A percentile compares a stretch with the other conserved stretches of the same genome.
These are phyloP conservation scores for Wickerhamiella azymoides DNA, from an alignment of 805 yeast species.

Conservation along the genomic window DNA sequence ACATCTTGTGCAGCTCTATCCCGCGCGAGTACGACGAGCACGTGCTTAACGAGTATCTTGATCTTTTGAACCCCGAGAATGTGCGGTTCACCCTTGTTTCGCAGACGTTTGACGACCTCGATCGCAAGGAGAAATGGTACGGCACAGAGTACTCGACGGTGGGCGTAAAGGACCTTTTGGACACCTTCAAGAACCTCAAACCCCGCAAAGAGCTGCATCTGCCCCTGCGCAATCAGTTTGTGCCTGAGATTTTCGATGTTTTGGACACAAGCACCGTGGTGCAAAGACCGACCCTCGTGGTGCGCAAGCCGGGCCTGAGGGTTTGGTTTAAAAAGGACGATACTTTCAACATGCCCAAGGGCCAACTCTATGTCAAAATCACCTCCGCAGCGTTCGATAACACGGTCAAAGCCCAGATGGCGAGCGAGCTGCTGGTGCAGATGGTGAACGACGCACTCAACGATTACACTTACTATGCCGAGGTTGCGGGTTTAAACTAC, in stretches of 20 bases:
- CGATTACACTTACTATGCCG: conserved; percentile 71
- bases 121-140: conserved; percentile 66
- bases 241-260: conserved; percentile 66
- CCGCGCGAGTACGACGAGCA: conserved; percentile 45
- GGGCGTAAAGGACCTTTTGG: conserved; percentile 30
- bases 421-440: conserved; percentile 51
- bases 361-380: conserved; percentile 49
- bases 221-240: conserved; percentile 66
- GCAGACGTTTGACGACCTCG: conserved; percentile 36
- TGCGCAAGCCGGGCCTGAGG: conserved; percentile 24
- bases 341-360: conserved; percentile 78
- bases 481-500: conserved; percentile 60
- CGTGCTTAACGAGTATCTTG: conserved; percentile 36
- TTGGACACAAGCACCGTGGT: conserved; percentile 28
- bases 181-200: conserved; percentile 15
- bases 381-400: conserved; percentile 34
- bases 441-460: conserved; percentile 61
- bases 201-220: conserved; percentile 33
- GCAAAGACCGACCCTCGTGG: conserved; percentile 46
- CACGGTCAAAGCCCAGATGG: conserved; percentile 30
- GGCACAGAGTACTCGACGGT: conserved; percentile 62
- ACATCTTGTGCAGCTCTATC: conserved; percentile 43
- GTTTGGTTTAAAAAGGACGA: conserved; percentile 87
- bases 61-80: conserved; percentile 41
- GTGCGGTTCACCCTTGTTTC: conserved; percentile 44